Conservation (phyloP, 768 basidiomycete species). For the Mycena vulgaris region DNA sequence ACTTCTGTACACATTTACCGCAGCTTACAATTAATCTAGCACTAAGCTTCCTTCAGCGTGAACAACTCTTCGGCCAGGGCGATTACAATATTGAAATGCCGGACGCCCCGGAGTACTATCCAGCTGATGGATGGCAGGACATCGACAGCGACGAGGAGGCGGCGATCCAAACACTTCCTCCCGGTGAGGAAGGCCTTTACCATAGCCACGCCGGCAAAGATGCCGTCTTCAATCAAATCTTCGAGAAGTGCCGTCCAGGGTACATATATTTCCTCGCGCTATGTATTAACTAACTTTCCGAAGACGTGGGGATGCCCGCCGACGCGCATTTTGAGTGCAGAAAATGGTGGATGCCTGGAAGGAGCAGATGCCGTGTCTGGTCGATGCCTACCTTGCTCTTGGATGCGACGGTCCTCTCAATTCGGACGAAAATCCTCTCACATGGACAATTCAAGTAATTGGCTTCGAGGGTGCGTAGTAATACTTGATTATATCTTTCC, state of each 20-base stretch:
- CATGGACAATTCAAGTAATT: no score
- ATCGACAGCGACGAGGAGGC: background rate
- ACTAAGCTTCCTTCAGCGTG: background rate
- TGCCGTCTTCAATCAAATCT: background rate
- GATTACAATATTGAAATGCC: background rate
- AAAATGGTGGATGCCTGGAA: no score
- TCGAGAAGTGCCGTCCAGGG: background rate
- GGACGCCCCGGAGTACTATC: background rate
- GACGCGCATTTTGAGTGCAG: no score
- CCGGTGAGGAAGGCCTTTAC: slow-evolving; percentile 6
- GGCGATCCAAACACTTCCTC: background rate
- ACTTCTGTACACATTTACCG: background rate
- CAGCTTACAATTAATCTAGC: background rate
- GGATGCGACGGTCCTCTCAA: no score
- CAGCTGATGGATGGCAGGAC: background rate
- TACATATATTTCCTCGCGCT: background rate
- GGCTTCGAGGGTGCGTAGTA: no score
- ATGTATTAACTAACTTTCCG: no score
- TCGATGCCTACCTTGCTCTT: no score
- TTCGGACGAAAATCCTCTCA: no score
- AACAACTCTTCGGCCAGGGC: slow-evolving; percentile 3
- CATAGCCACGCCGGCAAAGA: slow-evolving; percentile 12
- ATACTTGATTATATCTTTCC: no score
- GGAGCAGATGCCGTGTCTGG: no score
- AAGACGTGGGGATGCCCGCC: no score